Conservation (phyloP, 768 basidiomycete genomes). For the Megacollybia marginata region DNA sequence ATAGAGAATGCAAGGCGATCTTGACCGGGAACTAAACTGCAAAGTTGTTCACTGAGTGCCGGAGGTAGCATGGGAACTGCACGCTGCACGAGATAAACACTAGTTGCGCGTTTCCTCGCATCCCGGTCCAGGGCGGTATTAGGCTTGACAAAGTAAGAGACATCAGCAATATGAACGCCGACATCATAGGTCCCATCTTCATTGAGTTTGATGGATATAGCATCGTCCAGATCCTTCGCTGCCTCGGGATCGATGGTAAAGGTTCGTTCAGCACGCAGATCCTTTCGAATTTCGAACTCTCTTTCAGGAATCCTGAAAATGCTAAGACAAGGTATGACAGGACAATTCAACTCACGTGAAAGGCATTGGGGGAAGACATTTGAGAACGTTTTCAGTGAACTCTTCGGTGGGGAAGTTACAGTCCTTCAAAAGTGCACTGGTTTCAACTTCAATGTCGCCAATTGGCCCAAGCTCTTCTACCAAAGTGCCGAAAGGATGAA, state of each 20-base stretch:
- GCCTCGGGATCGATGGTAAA: conserved; percentile 91
- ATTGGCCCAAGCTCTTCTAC: conserved; percentile 98
- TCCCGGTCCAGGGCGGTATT: conserved; percentile 98
- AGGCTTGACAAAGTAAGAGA: conserved; percentile 90
- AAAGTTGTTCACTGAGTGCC: conserved; percentile 85
- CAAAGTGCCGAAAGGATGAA: conserved; percentile 97
- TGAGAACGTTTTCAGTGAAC: conserved; percentile 89
- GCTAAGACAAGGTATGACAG: conserved; percentile 4
- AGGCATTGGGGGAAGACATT: conserved; percentile 92
- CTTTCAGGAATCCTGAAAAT: conserved; percentile 71
- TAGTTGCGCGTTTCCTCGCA: conserved; percentile 94
- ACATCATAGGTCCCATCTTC: conserved; percentile 92
- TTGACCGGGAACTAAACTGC: conserved; percentile 81
- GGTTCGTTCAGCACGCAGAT: conserved; percentile 75
- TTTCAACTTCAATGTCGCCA: conserved; percentile 98
- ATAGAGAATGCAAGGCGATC: conserved; percentile 91
- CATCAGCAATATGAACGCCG: conserved; percentile 94
- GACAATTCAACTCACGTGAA: conserved; percentile 62
- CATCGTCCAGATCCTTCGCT: conserved; percentile 94
- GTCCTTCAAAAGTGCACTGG: conserved; percentile 93
- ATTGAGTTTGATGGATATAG: conserved; percentile 79
- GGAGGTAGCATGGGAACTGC: conserved; percentile 97
- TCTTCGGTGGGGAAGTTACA: conserved; percentile 99
- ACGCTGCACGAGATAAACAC: conserved; percentile 94
- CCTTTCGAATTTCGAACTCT: conserved; percentile 82